Conservation (phyloP, 164 flowering plant species). For the Cinnamomum chago region DNA sequence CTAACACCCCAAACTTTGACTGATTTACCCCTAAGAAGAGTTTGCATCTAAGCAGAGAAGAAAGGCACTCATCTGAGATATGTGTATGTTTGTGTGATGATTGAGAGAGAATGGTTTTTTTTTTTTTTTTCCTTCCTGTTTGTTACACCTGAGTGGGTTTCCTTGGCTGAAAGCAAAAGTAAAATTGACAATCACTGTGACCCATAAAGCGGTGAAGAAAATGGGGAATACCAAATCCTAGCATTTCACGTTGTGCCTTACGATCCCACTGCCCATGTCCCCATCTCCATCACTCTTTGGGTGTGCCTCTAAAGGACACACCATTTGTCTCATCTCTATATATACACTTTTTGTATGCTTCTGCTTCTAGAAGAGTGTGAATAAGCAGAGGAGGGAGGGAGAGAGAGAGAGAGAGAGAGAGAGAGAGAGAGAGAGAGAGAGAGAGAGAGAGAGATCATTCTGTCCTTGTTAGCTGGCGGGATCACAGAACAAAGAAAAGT, state of each 20-base stretch:
- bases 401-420: background rate
- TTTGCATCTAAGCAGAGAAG: background rate
- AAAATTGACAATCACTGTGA: conserved; percentile 91
- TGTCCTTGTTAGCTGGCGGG: no score
- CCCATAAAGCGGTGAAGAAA: conserved; percentile 84
- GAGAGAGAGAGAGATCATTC: no score
- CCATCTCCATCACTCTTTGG: conserved; percentile 22
- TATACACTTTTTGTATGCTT: background rate
- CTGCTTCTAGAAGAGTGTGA: background rate
- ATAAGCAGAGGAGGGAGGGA: conserved; percentile 7
- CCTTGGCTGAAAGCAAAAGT: conserved; percentile 92
- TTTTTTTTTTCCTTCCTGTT: no score
- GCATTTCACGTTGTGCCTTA: conserved; percentile 85
- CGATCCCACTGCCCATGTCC: conserved; percentile 44
- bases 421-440: no score
- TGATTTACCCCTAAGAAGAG: no score
- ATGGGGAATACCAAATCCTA: conserved; percentile 78
- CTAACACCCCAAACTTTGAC: no score
- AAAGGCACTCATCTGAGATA: background rate
- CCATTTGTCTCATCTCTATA: conserved; percentile 19
- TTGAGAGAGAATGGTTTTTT: background rate
- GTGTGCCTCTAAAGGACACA: conserved; percentile 70
- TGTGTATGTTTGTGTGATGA: background rate
- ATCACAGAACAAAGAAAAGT: no score
- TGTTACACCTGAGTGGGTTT: conserved; percentile 67